These are phyloP conservation scores for Globisporangium acanthophoron DNA, from an alignment of 352 stramenopile species.

Conservation along the genomic window DNA sequence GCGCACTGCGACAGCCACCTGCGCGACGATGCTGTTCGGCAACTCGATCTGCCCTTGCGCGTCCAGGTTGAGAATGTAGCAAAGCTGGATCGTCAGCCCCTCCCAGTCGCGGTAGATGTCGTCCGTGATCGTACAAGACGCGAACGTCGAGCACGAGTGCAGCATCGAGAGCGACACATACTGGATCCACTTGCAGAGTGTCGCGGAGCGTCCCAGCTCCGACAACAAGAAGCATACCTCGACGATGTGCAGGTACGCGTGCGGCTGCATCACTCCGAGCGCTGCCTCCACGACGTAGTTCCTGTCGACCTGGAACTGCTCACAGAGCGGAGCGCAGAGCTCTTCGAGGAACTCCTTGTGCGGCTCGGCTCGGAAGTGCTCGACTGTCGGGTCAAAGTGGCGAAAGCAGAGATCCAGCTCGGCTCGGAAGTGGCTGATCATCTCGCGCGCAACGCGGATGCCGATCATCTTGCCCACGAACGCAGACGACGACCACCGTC, in stretches of 20 bases:
- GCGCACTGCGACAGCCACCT: conserved; percentile 63
- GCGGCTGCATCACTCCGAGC: conserved; percentile 72
- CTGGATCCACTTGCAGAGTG: conserved; percentile 75
- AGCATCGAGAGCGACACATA: conserved; percentile 79
- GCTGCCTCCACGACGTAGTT: conserved; percentile 77
- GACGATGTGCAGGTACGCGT: conserved; percentile 78
- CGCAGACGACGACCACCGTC: conserved; percentile 76
- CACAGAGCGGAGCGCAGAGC: conserved; percentile 61
- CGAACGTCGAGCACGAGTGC: conserved; percentile 72
- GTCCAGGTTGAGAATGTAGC: conserved; percentile 68
- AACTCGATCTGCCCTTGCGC: conserved; percentile 51
- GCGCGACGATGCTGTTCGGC: conserved; percentile 39
- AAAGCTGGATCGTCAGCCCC: conserved; percentile 74
- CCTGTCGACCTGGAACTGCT: conserved; percentile 76
- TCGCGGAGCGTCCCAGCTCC: conserved; percentile 40
- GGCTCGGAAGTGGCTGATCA: conserved; percentile 79
- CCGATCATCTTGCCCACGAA: conserved; percentile 88
- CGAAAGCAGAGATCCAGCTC: conserved; percentile 49
- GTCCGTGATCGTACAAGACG: conserved; percentile 66
- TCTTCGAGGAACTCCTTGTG: conserved; percentile 69
- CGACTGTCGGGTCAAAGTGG: conserved; percentile 19
- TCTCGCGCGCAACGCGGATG: conserved; percentile 73
- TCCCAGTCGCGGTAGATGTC: conserved; percentile 83
- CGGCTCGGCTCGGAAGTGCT: conserved; percentile 22
- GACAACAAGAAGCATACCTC: conserved; percentile 78